Conservation (phyloP, 208 protist species). For the Crithidia thermophila region DNA sequence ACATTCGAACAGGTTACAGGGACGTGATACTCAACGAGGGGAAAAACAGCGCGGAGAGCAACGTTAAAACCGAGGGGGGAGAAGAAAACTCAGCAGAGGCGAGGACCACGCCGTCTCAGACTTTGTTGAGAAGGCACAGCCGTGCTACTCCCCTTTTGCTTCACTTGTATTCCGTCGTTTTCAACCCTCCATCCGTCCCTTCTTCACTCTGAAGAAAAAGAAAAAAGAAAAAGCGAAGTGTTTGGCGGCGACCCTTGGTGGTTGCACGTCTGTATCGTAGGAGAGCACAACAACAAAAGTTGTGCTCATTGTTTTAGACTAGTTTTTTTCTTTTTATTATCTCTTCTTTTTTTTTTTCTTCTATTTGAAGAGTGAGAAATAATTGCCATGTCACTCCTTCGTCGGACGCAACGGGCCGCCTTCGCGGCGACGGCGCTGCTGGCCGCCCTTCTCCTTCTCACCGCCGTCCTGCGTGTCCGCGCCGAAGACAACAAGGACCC, state of each 20-base stretch:
- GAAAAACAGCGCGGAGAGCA: neutral
- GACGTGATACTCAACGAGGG: neutral
- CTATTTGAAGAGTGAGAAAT: neutral
- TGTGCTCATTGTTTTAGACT: too few relatives aligned
- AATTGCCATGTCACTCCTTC: neutral
- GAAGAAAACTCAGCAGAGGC: too few relatives aligned
- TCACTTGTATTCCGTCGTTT: too few relatives aligned
- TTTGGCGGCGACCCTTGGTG: too few relatives aligned
- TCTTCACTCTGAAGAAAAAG: too few relatives aligned
- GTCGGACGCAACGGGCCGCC: neutral
- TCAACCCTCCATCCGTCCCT: too few relatives aligned
- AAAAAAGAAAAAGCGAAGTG: too few relatives aligned
- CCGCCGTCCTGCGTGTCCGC: neutral
- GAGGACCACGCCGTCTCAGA: too few relatives aligned
- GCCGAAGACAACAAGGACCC: slow-evolving; percentile 11
- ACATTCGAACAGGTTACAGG: neutral
- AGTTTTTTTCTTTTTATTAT: neutral
- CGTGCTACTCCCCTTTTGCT: too few relatives aligned
- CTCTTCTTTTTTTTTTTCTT: neutral
- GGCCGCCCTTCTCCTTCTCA: neutral
- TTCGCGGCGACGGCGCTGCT: neutral
- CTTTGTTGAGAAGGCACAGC: too few relatives aligned
- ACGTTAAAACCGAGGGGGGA: neutral
- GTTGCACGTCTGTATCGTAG: too few relatives aligned
- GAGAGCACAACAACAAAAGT: too few relatives aligned